A percentile compares a stretch with the other conserved stretches of the same genome.
Conservation (phyloP, 2,329 filamentous ascomycete species). For the Pseudogymnoascus destructans region DNA sequence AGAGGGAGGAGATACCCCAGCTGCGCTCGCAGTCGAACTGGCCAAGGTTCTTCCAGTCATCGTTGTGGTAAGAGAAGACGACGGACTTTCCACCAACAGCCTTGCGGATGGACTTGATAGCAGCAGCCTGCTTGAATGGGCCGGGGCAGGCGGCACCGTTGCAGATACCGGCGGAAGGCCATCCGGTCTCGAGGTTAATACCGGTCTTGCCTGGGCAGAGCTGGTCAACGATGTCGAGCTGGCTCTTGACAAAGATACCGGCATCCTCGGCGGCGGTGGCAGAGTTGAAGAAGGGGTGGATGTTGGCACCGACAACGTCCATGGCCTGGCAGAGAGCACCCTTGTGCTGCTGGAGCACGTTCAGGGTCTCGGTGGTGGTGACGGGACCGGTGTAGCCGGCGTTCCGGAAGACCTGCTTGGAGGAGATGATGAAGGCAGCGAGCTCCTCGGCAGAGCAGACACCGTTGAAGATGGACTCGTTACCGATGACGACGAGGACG, state of each 20-base stretch:
- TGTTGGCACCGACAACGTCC: slow-evolving; percentile 72
- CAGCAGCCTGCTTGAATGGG: slow-evolving; percentile 49
- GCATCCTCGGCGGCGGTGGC: slow-evolving; percentile 48
- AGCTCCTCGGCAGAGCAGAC: slow-evolving; percentile 53
- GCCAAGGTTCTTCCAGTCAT: slow-evolving; percentile 67
- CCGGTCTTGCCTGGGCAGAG: slow-evolving; percentile 61
- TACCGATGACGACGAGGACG: slow-evolving; percentile 72
- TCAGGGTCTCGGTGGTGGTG: slow-evolving; percentile 79
- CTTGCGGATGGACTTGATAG: slow-evolving; percentile 58
- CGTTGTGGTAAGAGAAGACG: slow-evolving; percentile 72
- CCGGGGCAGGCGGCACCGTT: slow-evolving; percentile 66
- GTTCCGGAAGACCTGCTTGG: slow-evolving; percentile 47
- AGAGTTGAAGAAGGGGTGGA: slow-evolving; percentile 89
- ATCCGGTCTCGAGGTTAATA: slow-evolving; percentile 83
- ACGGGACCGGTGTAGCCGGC: slow-evolving; percentile 60
- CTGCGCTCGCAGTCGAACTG: slow-evolving; percentile 61
- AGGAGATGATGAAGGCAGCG: slow-evolving; percentile 52
- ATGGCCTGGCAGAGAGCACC: slow-evolving; percentile 55
- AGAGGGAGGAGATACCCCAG: slow-evolving; percentile 46
- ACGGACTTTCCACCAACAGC: slow-evolving; percentile 54
- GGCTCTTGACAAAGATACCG: slow-evolving; percentile 60
- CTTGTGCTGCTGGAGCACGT: slow-evolving; percentile 55
- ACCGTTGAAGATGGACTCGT: slow-evolving; percentile 75
- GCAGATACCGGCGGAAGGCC: slow-evolving; percentile 57
- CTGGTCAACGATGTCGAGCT: slow-evolving; percentile 57